These are phyloP conservation scores for Stipa capillata DNA, from an alignment of 176 grass and related monocot genomes.

Conservation along the genomic window DNA sequence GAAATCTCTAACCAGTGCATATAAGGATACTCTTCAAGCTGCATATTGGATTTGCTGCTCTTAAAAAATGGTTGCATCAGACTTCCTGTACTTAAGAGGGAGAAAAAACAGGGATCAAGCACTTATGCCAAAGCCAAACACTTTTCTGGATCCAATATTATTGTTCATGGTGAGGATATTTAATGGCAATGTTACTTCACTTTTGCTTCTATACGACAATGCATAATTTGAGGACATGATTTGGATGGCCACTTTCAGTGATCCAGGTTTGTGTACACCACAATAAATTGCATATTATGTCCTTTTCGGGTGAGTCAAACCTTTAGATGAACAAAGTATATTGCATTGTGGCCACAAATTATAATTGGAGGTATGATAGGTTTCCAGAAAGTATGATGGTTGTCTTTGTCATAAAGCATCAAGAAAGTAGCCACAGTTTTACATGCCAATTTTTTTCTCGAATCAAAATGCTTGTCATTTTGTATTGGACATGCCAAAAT, in stretches of 20 bases:
- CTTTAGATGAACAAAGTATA: background rate
- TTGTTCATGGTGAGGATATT: background rate
- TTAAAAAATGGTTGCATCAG: background rate
- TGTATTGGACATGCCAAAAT: background rate
- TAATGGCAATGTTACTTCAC: background rate
- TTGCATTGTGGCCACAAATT: background rate
- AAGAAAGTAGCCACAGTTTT: background rate
- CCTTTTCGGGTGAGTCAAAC: background rate
- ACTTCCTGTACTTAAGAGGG: background rate
- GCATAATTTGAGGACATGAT: background rate
- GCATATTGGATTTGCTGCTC: background rate
- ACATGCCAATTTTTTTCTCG: too few relatives aligned
- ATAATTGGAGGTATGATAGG: background rate
- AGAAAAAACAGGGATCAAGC: background rate
- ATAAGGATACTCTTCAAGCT: background rate
- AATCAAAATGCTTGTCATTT: too few relatives aligned
- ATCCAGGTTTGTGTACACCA: background rate
- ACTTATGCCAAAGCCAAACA: background rate
- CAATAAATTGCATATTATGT: background rate
- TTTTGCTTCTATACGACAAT: background rate
- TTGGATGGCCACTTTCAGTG: slow-evolving; percentile 3
- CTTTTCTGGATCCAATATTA: background rate
- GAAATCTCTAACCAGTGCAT: background rate
- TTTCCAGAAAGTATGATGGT: background rate
- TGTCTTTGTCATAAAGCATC: background rate